phyloP scores from a whole-genome alignment of 2,329 filamentous ascomycete genomes.

The Thielaviopsis populi region DNA sequence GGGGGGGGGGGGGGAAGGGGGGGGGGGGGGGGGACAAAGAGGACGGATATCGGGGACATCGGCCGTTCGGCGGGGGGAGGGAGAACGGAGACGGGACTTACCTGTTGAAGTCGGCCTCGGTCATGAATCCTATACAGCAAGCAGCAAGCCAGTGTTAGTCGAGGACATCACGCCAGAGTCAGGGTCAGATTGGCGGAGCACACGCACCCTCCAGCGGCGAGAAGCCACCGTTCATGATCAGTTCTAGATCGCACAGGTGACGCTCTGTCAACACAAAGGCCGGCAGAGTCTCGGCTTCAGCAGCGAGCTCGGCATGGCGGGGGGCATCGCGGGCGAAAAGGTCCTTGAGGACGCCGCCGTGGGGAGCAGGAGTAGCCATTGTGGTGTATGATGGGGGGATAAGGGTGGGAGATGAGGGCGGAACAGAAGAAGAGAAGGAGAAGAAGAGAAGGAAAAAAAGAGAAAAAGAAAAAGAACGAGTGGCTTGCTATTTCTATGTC shows the following conservation, averaged over 20 bases:
- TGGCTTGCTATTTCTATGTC: constrained; percentile 2
- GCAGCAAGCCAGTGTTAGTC: neutral
- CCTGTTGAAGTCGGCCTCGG: constrained; percentile 91
- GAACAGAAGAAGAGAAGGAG: constrained; percentile 11
- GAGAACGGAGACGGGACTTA: constrained; percentile 28
- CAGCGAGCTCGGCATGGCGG: constrained; percentile 60
- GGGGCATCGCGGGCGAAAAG: constrained; percentile 84
- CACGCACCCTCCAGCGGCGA: constrained; percentile 89
- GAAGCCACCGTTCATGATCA: constrained; percentile 96
- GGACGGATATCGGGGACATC: neutral
- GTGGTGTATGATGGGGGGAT: constrained; percentile 13
- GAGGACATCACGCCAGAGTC: too few relatives aligned
- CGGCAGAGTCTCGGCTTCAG: constrained; percentile 75
- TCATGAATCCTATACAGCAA: constrained; percentile 66
- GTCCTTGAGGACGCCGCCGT: constrained; percentile 95
- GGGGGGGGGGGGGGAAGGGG: too few relatives aligned
- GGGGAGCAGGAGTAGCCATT: constrained; percentile 54
- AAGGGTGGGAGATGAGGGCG: neutral
- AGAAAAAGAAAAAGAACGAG: constrained; percentile 7
- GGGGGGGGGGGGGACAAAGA: too few relatives aligned
- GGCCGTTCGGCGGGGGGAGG: neutral
- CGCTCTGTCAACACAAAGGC: constrained; percentile 77
- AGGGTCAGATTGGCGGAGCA: too few relatives aligned
- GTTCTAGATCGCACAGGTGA: constrained; percentile 92
- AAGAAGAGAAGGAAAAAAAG: constrained; percentile 17